Conservation (phyloP, 2,329 filamentous ascomycete genomes). For the Penicillium concentricum region DNA sequence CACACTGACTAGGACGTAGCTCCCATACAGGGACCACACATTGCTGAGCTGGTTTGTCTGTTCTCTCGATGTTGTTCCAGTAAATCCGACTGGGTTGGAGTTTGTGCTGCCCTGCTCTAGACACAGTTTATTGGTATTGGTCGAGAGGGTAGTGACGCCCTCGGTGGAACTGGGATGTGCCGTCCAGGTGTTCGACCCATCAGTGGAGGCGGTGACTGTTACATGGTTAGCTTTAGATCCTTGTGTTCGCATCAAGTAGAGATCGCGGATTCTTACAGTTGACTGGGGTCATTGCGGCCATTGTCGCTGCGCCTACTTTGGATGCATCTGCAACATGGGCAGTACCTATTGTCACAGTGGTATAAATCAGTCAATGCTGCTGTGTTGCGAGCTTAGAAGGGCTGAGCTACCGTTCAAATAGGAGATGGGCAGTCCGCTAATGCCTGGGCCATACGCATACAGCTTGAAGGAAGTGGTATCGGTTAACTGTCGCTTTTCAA, state of each 20-base stretch:
- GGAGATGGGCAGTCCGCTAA: conserved; percentile 16
- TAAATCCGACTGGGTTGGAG: conserved; percentile 11
- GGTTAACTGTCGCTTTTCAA: conserved; percentile 4
- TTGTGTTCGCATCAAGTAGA: not conserved
- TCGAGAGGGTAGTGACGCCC: not conserved
- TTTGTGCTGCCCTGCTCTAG: not conserved
- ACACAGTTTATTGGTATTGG: conserved; percentile 8
- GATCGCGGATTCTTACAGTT: conserved; percentile 8
- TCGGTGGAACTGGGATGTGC: conserved; percentile 4
- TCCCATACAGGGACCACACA: conserved; percentile 14
- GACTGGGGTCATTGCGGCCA: conserved; percentile 4
- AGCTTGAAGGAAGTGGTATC: conserved; percentile 5
- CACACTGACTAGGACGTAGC: conserved; percentile 13
- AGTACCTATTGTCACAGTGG: not conserved
- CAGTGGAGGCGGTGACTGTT: conserved; percentile 1
- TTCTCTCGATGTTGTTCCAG: not conserved
- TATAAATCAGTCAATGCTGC: not conserved
- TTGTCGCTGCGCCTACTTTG: not conserved
- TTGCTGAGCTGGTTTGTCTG: conserved; percentile 6
- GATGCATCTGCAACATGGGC: conserved; percentile 9
- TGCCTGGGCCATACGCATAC: conserved; percentile 14
- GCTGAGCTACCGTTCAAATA: conserved; percentile 9
- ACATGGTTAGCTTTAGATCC: not conserved
- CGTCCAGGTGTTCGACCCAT: conserved; percentile 8
- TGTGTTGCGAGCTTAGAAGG: not conserved